These are phyloP conservation scores for Candida awuae DNA, from an alignment of 805 yeast genomes.

Conservation along the genomic window DNA sequence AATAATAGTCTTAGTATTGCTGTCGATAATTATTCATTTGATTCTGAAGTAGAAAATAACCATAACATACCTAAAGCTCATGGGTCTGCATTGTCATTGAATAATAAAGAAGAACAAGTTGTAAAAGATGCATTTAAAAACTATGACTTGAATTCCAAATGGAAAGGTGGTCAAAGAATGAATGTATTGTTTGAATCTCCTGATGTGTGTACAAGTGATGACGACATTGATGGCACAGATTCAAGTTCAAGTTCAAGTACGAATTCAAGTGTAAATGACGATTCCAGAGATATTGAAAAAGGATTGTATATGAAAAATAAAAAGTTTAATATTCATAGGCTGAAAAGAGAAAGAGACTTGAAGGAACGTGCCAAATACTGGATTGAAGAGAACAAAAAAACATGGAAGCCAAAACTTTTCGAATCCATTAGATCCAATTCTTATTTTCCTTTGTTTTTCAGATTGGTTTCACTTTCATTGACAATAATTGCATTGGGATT, in stretches of 20 bases:
- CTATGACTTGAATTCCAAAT: conserved; percentile 37
- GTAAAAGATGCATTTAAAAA: conserved; percentile 11
- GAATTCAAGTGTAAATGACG: conserved; percentile 7
- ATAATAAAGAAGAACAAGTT: conserved; percentile 8
- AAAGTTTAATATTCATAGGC: conserved; percentile 1
- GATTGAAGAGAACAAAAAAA: conserved; percentile 54
- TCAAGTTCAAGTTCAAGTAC: conserved; percentile 5
- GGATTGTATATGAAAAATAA: conserved; percentile 5
- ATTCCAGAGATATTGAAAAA: conserved; percentile 15
- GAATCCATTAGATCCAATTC: conserved; percentile 65
- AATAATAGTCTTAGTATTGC: background rate
- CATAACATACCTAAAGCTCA: no score
- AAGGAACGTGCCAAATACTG: conserved; percentile 57
- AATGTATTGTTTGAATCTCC: conserved; percentile 37
- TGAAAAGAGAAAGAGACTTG: conserved; percentile 25
- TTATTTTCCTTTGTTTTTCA: conserved; percentile 67
- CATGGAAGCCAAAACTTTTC: conserved; percentile 54
- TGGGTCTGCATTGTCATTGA: no score
- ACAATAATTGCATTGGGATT: conserved; percentile 64
- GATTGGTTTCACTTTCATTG: conserved; percentile 51
- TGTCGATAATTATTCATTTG: no score
- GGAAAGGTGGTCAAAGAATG: conserved; percentile 69
- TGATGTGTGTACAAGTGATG: background rate
- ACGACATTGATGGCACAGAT: background rate
- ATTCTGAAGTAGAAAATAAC: no score